Conservation (phyloP, 352 stramenopile genomes). For the Albugo laibachii region DNA sequence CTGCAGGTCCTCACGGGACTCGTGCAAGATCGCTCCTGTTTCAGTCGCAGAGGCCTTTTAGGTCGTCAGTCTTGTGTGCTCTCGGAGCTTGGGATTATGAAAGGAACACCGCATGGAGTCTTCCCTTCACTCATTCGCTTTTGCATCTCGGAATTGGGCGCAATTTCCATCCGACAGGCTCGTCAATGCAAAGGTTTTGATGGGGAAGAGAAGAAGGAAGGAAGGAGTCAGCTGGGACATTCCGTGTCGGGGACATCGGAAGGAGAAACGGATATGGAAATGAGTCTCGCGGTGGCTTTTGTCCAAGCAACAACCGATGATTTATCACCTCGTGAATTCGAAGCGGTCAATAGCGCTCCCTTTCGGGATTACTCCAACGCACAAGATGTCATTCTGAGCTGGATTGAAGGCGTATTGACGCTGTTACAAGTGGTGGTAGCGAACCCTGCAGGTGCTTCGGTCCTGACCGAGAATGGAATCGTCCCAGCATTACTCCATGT, state of each 20-base stretch:
- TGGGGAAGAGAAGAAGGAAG: no score
- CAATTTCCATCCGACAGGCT: constrained; percentile 6
- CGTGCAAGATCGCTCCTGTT: constrained; percentile 32
- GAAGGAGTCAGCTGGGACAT: not conserved
- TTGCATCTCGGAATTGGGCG: constrained; percentile 48
- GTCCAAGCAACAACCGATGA: constrained; percentile 70
- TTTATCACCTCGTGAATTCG: constrained; percentile 35
- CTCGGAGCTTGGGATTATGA: constrained; percentile 47
- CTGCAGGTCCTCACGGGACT: constrained; percentile 59
- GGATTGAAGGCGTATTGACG: constrained; percentile 60
- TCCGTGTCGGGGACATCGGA: constrained; percentile 8
- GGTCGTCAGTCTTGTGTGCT: constrained; percentile 67
- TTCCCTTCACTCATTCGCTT: constrained; percentile 70
- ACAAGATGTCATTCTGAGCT: constrained; percentile 36
- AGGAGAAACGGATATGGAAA: constrained; percentile 69
- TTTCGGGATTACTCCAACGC: constrained; percentile 25
- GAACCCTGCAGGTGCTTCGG: constrained; percentile 47
- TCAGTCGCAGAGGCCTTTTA: constrained; percentile 1
- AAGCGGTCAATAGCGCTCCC: constrained; percentile 23
- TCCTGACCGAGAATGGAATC: constrained; percentile 71
- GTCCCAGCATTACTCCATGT: constrained; percentile 60
- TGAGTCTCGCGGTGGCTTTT: constrained; percentile 73
- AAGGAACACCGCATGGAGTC: constrained; percentile 52
- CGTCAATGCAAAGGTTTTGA: not conserved
- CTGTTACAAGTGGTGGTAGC: constrained; percentile 51